Evolutionary conservation across 2,329 filamentous ascomycete genomes (phyloP).

Genomic region (Penicillium italicum): DNA sequence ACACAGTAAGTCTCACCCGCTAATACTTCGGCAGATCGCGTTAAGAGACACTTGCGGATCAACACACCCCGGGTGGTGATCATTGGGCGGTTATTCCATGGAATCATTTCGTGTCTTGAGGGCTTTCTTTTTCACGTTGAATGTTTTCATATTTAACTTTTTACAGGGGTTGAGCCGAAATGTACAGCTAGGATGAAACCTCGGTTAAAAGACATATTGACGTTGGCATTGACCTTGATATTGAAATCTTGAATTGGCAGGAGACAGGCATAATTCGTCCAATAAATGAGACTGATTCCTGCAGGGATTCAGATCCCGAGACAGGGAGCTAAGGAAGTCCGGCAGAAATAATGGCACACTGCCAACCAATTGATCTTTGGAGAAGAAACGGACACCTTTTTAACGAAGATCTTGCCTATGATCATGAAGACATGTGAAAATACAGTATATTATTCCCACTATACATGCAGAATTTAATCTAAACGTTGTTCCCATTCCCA

Average conservation of each 20-base stretch:
- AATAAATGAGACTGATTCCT: constrained; percentile 1
- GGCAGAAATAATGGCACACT: background rate
- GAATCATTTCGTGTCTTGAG: background rate
- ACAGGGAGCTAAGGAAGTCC: background rate
- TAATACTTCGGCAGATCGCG: constrained; percentile 23
- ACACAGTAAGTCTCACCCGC: constrained; percentile 25
- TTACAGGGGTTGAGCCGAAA: background rate
- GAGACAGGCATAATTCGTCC: background rate
- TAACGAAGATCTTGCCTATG: background rate
- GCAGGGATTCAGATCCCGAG: constrained; percentile 18
- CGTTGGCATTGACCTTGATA: background rate
- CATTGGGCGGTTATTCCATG: background rate
- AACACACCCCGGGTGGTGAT: constrained; percentile 13
- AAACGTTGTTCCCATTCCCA: background rate
- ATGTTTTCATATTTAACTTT: background rate
- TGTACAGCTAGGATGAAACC: background rate
- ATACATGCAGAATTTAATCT: background rate
- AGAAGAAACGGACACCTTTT: background rate
- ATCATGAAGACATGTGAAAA: background rate
- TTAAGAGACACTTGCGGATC: constrained; percentile 5
- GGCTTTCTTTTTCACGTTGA: background rate
- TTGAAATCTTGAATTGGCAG: constrained; percentile 1
- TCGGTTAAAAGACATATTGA: background rate
- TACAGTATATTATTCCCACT: background rate
- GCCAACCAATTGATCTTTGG: background rate